These are phyloP conservation scores for Gaertneriomyces semiglobifer DNA, from an alignment of 192 early-diverging fungal species.

Conservation along the genomic window DNA sequence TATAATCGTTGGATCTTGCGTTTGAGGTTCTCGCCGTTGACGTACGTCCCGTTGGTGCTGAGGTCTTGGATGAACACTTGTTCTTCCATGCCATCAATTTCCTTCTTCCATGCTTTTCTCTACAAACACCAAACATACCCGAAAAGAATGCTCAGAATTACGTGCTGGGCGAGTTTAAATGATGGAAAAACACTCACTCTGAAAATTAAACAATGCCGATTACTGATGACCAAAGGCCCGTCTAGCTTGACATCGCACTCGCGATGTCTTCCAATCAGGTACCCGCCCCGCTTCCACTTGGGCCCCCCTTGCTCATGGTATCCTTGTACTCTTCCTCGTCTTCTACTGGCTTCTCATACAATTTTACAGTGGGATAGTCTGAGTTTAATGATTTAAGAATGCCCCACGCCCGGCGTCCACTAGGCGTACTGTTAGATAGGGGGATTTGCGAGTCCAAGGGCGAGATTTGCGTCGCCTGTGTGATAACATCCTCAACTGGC, in stretches of 20 bases:
- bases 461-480: too few relatives aligned
- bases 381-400: slow-evolving; percentile 7
- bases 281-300: background rate
- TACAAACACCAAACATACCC: background rate
- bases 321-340: background rate
- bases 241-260: slow-evolving; percentile 34
- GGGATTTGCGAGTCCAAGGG: too few relatives aligned
- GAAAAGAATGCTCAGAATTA: background rate
- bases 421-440: too few relatives aligned
- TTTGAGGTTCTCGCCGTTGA: slow-evolving; percentile 57
- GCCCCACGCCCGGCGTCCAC: slow-evolving; percentile 6
- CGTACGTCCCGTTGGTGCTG: slow-evolving; percentile 70
- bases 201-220: slow-evolving; percentile 35
- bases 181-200: slow-evolving; percentile 9
- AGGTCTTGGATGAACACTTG: slow-evolving; percentile 35
- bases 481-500: too few relatives aligned
- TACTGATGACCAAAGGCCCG: slow-evolving; percentile 19
- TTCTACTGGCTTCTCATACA: background rate
- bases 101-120: slow-evolving; percentile 19
- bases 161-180: background rate
- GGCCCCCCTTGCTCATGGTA: background rate
- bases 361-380: background rate
- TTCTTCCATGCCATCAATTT: slow-evolving; percentile 9
- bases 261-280: slow-evolving; percentile 17
- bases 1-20: slow-evolving; percentile 51